phyloP scores from a whole-genome alignment of 1,139 yeast species.

The Yamadazyma diospyri region DNA sequence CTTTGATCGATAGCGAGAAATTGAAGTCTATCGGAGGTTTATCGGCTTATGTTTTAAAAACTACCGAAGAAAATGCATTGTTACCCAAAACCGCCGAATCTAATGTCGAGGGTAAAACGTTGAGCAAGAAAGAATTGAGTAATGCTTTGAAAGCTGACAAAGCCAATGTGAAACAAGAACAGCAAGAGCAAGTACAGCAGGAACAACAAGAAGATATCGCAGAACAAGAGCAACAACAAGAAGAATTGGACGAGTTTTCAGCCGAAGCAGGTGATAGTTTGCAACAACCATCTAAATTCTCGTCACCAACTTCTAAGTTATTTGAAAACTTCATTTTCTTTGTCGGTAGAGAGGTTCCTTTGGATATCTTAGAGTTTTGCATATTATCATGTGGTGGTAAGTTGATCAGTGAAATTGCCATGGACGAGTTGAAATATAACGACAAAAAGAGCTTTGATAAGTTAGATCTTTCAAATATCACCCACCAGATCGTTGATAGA shows the following conservation, averaged over 20 bases:
- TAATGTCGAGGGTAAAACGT: conserved; percentile 35
- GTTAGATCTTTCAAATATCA: conserved; percentile 64
- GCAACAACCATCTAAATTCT: conserved; percentile 70
- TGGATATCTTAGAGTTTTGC: conserved; percentile 86
- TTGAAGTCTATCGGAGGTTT: conserved; percentile 89
- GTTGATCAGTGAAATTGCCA: conserved; percentile 79
- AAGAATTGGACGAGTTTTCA: conserved; percentile 67
- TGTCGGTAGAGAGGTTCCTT: conserved; percentile 93
- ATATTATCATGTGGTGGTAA: conserved; percentile 86
- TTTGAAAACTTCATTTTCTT: conserved; percentile 76
- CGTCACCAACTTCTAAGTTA: conserved; percentile 57
- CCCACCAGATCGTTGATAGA: conserved; percentile 94
- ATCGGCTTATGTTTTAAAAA: conserved; percentile 66
- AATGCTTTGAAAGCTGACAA: conserved; percentile 42
- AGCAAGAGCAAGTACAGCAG: conserved; percentile 35
- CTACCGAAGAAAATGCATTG: conserved; percentile 37
- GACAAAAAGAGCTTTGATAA: conserved; percentile 39
- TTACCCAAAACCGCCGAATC: conserved; percentile 28
- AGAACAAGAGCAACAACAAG: conserved; percentile 10
- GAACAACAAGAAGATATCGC: conserved; percentile 37
- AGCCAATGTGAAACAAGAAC: conserved; percentile 28
- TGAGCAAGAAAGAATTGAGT: conserved; percentile 42
- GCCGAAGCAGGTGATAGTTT: conserved; percentile 70
- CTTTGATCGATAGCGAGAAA: conserved; percentile 68
- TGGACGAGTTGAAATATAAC: conserved; percentile 63